phyloP scores from a whole-genome alignment of 768 basidiomycete genomes.

The Rubroboletus satanas region DNA sequence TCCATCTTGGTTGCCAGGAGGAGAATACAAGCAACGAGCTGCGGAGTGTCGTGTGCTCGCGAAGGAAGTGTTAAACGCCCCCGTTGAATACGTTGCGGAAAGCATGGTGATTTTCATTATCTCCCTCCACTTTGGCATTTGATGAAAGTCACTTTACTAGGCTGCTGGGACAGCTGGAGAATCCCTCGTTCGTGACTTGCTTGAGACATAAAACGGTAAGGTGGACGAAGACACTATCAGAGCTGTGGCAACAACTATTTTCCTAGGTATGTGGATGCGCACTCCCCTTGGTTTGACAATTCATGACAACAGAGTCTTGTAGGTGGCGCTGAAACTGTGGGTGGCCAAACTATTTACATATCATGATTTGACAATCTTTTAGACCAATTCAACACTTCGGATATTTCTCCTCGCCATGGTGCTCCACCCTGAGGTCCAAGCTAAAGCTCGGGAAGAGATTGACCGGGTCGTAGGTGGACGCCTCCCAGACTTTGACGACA shows the following conservation, averaged over 20 bases:
- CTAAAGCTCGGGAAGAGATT: constrained; percentile 32
- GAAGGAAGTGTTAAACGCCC: constrained; percentile 18
- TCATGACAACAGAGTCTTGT: not conserved
- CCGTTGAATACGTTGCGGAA: constrained; percentile 21
- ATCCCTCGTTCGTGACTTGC: constrained; percentile 23
- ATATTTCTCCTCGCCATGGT: constrained; percentile 35
- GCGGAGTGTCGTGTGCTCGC: constrained; percentile 18
- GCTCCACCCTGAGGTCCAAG: constrained; percentile 30
- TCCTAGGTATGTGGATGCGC: constrained; percentile 16
- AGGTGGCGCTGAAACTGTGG: constrained; percentile 30
- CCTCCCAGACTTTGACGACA: constrained; percentile 29
- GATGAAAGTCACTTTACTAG: constrained; percentile 1
- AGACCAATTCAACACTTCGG: constrained; percentile 15
- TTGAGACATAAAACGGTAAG: not conserved
- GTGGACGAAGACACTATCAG: constrained; percentile 14
- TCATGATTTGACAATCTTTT: not conserved
- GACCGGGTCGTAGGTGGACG: constrained; percentile 28
- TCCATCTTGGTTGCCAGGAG: constrained; percentile 35
- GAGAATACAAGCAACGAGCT: constrained; percentile 21
- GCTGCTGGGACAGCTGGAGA: constrained; percentile 16
- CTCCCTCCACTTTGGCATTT: not conserved
- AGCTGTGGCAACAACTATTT: constrained; percentile 22
- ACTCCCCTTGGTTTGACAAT: not conserved
- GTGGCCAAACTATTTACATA: not conserved
- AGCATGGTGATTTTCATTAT: constrained; percentile 17